Evolutionary conservation across 2,329 filamentous ascomycete genomes (phyloP), one percentile per base, ranked within the genome.

Genomic region (Colletotrichum spinosum): DNA sequence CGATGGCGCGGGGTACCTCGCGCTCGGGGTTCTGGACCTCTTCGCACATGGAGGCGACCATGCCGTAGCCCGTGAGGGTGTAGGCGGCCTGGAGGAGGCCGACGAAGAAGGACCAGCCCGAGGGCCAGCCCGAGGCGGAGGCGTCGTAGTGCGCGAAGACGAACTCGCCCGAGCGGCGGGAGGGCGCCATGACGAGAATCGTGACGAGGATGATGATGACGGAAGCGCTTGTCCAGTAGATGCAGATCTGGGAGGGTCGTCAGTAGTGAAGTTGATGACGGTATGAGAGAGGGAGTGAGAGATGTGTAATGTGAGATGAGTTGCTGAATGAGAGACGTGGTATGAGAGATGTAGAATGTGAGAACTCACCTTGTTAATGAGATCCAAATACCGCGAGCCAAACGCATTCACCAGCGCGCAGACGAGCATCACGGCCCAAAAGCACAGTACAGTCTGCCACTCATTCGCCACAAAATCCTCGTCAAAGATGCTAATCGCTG

Each of bases 41-140:
- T 76, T 92, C 90, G 70, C 88, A 91, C 88, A 92, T 91, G 51
- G 88, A 77, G 0, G 89, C 88, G 2, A 92, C 89, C 86, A 92
- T 90, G 7, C 89, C 90, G 71, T 92, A 92, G 4, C 89, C 86
- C 13, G 86, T 89, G 46, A 89, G 75, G 3, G 85, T 86, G 70
- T 89, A 89, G 6, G 83, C 81, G 33, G 88, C 88, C 15, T 92
- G 90, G 34, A 92, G 79, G 25, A 92, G 77, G 2, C 90, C 90
- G 39, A 92, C 88, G 71, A 92, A 92, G 76, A 91, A 92, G 0
- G 89, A 87, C 90, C 90, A 92, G 39, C 89, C 90, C 25, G 80
- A 77, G 6, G 89, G 87, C 87, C 90, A 92, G 48, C 90, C 90
- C 70, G 86, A 89, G 6, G 76, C 75, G 15, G 84, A 88, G 10